A percentile compares a stretch with the other conserved stretches of the same genome.
Conservation (phyloP, 306 rosid genomes). For the Styphnolobium japonicum region DNA sequence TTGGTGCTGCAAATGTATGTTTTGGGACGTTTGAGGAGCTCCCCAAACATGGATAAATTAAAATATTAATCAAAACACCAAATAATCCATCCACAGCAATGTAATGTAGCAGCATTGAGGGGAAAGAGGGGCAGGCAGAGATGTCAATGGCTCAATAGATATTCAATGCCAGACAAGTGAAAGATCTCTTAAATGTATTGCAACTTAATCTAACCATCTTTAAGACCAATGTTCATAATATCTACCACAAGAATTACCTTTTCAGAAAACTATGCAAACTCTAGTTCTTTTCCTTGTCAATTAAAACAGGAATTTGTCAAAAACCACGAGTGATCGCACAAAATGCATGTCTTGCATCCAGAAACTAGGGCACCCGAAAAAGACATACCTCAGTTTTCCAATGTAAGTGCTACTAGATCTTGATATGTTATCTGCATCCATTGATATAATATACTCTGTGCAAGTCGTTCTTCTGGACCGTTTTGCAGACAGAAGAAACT, state of each 20-base stretch:
- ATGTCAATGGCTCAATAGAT: neutral
- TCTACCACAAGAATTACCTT: neutral
- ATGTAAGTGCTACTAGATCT: constrained; percentile 80
- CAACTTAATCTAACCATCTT: neutral
- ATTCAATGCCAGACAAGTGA: neutral
- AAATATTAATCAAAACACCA: neutral
- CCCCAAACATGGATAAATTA: neutral
- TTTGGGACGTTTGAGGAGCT: neutral
- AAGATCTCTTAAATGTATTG: neutral
- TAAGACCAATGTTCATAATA: neutral
- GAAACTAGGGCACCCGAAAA: neutral
- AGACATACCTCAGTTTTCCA: constrained; percentile 75
- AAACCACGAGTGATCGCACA: neutral
- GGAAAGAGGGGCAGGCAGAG: neutral
- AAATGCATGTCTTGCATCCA: neutral
- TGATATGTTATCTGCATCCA: constrained; percentile 79
- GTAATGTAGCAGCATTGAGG: neutral
- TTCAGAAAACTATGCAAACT: neutral
- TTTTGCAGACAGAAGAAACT: constrained; percentile 91
- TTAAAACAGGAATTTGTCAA: neutral
- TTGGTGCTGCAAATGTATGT: neutral
- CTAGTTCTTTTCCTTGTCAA: neutral
- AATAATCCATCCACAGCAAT: neutral
- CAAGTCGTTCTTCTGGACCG: constrained; percentile 78
- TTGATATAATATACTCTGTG: constrained; percentile 86